Evolutionary conservation across 2,329 filamentous ascomycete species (phyloP).

Genomic region (Claviceps arundinis): DNA sequence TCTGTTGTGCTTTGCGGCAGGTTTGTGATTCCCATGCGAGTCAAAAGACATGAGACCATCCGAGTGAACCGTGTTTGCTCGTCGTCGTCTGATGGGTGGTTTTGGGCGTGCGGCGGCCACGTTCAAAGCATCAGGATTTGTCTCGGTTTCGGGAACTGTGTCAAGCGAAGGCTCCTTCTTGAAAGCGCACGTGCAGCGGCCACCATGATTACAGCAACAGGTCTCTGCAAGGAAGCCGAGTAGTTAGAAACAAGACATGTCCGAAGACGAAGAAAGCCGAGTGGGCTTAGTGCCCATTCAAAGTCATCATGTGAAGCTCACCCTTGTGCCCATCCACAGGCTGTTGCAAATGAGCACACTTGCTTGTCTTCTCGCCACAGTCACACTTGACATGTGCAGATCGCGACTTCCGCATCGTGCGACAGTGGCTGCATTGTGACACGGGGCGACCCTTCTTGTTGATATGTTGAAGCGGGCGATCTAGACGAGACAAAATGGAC

Average conservation of each 20-base stretch:
- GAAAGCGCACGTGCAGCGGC: conserved; percentile 49
- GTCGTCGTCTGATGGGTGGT: conserved; percentile 33
- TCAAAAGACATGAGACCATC: conserved; percentile 47
- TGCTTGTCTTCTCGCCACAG: conserved; percentile 83
- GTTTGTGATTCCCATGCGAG: conserved; percentile 51
- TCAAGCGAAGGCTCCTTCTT: conserved; percentile 50
- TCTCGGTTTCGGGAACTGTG: conserved; percentile 51
- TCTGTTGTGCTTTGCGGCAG: conserved; percentile 46
- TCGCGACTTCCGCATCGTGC: conserved; percentile 88
- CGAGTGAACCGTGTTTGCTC: conserved; percentile 49
- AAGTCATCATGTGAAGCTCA: conserved; percentile 23
- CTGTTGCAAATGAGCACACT: conserved; percentile 47
- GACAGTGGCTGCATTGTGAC: conserved; percentile 95
- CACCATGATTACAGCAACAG: conserved; percentile 59
- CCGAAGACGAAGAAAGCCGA: conserved; percentile 4
- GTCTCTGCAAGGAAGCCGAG: conserved; percentile 33
- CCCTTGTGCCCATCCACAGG: conserved; percentile 45
- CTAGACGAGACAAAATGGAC: conserved; percentile 29
- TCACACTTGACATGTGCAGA: conserved; percentile 93
- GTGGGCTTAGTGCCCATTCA: neutral
- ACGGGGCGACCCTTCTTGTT: conserved; percentile 96
- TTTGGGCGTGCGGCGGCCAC: conserved; percentile 24
- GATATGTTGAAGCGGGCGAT: conserved; percentile 84
- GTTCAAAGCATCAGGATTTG: conserved; percentile 31
- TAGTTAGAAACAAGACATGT: conserved; percentile 5